Conservation (phyloP, 2,329 filamentous ascomycete genomes). For the Botrytis aclada region DNA sequence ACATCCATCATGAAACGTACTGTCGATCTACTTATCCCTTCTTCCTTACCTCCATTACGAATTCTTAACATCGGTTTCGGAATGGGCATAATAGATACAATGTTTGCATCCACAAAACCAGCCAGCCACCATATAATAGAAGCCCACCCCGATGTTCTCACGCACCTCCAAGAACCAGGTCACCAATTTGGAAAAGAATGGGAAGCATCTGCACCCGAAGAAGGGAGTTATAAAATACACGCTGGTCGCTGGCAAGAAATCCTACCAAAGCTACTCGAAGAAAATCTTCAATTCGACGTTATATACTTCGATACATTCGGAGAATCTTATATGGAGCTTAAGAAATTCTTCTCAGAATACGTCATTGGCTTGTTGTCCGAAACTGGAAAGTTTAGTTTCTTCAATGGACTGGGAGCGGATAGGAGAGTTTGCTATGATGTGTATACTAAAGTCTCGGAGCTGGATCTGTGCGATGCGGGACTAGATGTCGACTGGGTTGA, state of each 20-base stretch:
- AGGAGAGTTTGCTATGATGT: slow-evolving; percentile 93
- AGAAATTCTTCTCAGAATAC: slow-evolving; percentile 82
- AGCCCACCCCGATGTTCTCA: slow-evolving; percentile 74
- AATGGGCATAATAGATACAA: slow-evolving; percentile 82
- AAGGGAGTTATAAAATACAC: slow-evolving; percentile 65
- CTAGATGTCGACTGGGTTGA: slow-evolving; percentile 86
- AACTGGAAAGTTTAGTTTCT: slow-evolving; percentile 76
- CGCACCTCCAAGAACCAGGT: slow-evolving; percentile 48
- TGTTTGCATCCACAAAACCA: slow-evolving; percentile 66
- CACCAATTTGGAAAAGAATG: slow-evolving; percentile 52
- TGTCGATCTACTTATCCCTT: slow-evolving; percentile 61
- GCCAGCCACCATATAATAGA: slow-evolving; percentile 79
- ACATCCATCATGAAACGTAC: slow-evolving; percentile 79
- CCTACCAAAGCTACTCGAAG: slow-evolving; percentile 62
- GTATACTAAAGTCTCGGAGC: slow-evolving; percentile 86
- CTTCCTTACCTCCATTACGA: slow-evolving; percentile 53
- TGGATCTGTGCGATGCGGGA: slow-evolving; percentile 85
- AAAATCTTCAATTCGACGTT: slow-evolving; percentile 72
- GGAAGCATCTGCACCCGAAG: slow-evolving; percentile 53
- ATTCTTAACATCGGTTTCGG: slow-evolving; percentile 87
- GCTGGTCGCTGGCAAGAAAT: slow-evolving; percentile 79
- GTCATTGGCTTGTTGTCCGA: slow-evolving; percentile 75
- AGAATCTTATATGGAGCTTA: slow-evolving; percentile 84
- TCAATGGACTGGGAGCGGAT: slow-evolving; percentile 90
- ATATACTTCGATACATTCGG: slow-evolving; percentile 99